Evolutionary conservation across 1,139 yeast genomes (phyloP).

Genomic region (Diutina catenulata): DNA sequence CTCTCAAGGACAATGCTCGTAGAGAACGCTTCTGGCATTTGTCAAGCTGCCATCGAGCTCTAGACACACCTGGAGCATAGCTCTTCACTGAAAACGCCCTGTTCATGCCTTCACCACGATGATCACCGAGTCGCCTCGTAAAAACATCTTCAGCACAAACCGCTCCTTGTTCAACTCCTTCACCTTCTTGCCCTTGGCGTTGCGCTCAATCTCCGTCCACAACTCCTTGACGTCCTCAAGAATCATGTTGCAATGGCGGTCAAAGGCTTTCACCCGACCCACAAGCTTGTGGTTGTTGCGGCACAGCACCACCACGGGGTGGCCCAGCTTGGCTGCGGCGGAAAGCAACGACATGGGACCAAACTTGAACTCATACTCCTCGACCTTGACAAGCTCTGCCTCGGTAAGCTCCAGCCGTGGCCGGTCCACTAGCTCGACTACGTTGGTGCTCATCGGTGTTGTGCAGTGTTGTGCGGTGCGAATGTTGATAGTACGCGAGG

Average conservation of each 20-base stretch:
- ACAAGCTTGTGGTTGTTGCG: conserved; percentile 87
- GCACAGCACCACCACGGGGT: conserved; percentile 78
- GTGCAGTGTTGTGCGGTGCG: no score
- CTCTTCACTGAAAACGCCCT: no score
- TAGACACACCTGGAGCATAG: no score
- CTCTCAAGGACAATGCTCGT: no score
- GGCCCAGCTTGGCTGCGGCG: conserved; percentile 61
- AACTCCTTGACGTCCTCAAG: conserved; percentile 86
- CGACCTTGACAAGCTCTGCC: conserved; percentile 67
- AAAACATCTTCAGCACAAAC: conserved; percentile 77
- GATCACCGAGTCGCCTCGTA: conserved; percentile 92
- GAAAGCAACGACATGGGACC: conserved; percentile 88
- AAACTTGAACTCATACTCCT: conserved; percentile 80
- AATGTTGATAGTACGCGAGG: no score
- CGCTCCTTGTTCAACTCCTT: conserved; percentile 68
- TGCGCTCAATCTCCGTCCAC: conserved; percentile 68
- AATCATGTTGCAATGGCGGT: conserved; percentile 89
- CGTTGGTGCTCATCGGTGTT: no score
- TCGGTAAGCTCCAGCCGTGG: conserved; percentile 75
- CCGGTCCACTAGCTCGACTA: conserved; percentile 28
- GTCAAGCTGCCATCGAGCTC: no score
- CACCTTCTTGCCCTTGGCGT: conserved; percentile 58
- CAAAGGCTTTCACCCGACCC: conserved; percentile 88
- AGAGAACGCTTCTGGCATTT: no score
- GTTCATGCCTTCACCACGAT: conserved; percentile 49